Evolutionary conservation across 1,284 basidiomycete species (phyloP).

Genomic region (Termitomyces sp.): DNA sequence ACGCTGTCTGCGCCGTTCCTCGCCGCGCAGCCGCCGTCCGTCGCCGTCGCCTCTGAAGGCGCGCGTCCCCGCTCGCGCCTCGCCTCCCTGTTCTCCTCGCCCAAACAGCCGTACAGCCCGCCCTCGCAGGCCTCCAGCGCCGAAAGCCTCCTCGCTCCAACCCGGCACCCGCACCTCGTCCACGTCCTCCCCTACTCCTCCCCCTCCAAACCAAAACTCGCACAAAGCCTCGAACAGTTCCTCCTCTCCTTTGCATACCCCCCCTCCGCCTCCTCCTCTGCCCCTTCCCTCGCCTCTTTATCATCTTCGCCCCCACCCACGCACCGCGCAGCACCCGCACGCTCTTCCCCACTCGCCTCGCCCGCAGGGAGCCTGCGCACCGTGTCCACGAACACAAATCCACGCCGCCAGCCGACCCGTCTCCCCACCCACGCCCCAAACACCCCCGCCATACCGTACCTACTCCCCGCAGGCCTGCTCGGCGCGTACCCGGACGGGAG

Average conservation of each 20-base stretch:
- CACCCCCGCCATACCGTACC: conserved; percentile 7
- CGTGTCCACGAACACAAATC: background rate
- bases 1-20: conserved; percentile 31
- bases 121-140: conserved; percentile 3
- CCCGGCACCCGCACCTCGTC: conserved; percentile 18
- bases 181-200: conserved; percentile 21
- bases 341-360: conserved; percentile 1
- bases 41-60: conserved; percentile 3
- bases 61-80: conserved; percentile 10
- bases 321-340: background rate
- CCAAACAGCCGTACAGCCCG: background rate
- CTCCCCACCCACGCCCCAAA: no score
- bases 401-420: background rate
- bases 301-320: background rate
- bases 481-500: background rate
- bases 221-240: conserved; percentile 31
- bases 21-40: background rate
- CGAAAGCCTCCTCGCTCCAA: conserved; percentile 10
- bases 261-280: conserved; percentile 8
- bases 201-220: conserved; percentile 23
- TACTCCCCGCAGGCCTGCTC: conserved; percentile 14
- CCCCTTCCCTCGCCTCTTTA: conserved; percentile 1
- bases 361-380: background rate
- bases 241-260: conserved; percentile 29
- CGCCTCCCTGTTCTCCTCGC: conserved; percentile 9